A percentile compares a stretch with the other conserved stretches of the same genome.
phyloP scores from a whole-genome alignment of 1,139 yeast species.

The Scheffersomyces titani region DNA sequence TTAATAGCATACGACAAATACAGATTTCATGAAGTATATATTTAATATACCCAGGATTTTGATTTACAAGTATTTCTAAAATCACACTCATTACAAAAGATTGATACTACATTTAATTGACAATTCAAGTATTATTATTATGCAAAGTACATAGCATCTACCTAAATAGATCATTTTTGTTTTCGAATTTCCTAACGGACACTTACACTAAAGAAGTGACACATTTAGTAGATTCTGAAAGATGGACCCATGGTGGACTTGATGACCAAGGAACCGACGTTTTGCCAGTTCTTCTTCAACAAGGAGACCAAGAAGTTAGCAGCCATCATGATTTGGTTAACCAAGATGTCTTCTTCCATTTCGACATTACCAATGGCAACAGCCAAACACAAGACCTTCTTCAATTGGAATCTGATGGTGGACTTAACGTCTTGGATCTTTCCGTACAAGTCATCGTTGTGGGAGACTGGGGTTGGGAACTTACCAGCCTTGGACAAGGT shows the following conservation, averaged over 20 bases:
- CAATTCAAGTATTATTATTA: not conserved
- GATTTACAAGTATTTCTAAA: too few species aligned
- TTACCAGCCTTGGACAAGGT: slow-evolving; percentile 99
- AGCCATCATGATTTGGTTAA: slow-evolving; percentile 98
- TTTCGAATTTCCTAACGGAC: slow-evolving; percentile 1
- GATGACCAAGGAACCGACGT: slow-evolving; percentile 98
- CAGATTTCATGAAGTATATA: not conserved
- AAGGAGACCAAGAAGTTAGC: slow-evolving; percentile 99
- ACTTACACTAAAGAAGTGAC: slow-evolving; percentile 9
- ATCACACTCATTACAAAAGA: too few species aligned
- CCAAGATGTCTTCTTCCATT: slow-evolving; percentile 96
- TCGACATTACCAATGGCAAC: slow-evolving; percentile 98
- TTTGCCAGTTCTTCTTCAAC: slow-evolving; percentile 99
- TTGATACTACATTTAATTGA: not conserved
- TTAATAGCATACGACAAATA: not conserved
- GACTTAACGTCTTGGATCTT: slow-evolving; percentile 98
- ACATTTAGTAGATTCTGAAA: slow-evolving; percentile 92
- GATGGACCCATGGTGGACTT: slow-evolving; percentile 99
- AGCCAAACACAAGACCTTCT: slow-evolving; percentile 89
- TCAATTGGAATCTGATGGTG: slow-evolving; percentile 99
- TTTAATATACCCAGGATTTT: too few species aligned
- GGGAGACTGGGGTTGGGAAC: slow-evolving; percentile 99
- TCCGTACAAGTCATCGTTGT: slow-evolving; percentile 94
- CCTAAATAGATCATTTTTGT: not conserved
- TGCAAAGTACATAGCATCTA: not conserved